Percentiles rank a stretch among this genome's conserved stretches.
phyloP scores from a whole-genome alignment of 2,329 filamentous ascomycete species.

The Neofusicoccum ribis region DNA sequence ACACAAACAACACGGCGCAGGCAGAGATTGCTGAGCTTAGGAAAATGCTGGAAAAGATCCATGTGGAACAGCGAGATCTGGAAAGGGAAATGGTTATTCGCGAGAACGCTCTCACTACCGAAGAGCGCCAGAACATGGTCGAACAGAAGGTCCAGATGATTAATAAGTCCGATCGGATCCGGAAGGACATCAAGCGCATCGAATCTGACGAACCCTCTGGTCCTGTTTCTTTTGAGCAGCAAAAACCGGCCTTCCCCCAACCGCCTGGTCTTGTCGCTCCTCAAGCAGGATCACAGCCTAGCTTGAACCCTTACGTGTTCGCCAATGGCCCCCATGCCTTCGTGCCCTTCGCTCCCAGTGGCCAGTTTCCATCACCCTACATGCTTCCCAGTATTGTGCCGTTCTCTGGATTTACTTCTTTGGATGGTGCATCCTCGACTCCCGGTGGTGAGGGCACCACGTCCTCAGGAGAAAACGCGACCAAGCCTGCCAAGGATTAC shows the following conservation, averaged over 20 bases:
- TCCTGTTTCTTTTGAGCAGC: not conserved
- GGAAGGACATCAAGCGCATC: slow-evolving; percentile 34
- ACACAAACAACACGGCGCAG: slow-evolving; percentile 17
- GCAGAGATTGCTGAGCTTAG: slow-evolving; percentile 32
- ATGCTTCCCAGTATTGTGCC: not conserved
- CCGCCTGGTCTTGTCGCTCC: not conserved
- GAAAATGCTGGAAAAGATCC: slow-evolving; percentile 37
- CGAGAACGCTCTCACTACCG: slow-evolving; percentile 3
- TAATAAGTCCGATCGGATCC: slow-evolving; percentile 36
- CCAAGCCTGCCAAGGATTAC: not conserved
- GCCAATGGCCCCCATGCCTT: not conserved
- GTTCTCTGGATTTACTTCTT: slow-evolving; percentile 21
- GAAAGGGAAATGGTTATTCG: slow-evolving; percentile 27
- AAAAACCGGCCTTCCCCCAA: not conserved
- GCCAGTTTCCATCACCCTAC: not conserved
- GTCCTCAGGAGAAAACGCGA: slow-evolving; percentile 14
- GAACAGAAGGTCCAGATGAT: slow-evolving; percentile 38
- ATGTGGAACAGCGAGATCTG: slow-evolving; percentile 35
- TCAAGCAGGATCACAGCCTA: slow-evolving; percentile 1
- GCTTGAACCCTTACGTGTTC: slow-evolving; percentile 2
- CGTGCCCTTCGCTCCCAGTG: not conserved
- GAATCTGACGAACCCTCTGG: not conserved
- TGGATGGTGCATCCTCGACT: slow-evolving; percentile 26
- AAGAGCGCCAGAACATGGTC: slow-evolving; percentile 36
- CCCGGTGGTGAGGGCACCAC: slow-evolving; percentile 21